Evolutionary conservation across 2,329 filamentous ascomycete species (phyloP).

Genomic region (Endoconidiophora polonica): DNA sequence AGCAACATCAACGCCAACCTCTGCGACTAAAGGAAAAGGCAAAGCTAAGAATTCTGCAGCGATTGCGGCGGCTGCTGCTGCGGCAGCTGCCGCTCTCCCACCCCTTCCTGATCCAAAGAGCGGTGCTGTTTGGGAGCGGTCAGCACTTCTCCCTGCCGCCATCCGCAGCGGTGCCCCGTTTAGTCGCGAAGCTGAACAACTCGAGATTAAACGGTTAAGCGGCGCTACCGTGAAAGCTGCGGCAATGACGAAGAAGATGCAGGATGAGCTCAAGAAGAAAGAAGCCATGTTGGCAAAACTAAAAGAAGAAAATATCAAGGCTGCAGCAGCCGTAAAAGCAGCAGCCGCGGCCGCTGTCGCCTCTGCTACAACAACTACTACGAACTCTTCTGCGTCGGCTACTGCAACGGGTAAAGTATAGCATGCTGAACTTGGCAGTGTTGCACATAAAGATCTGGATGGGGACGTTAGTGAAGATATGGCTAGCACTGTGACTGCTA

Average conservation of each 20-base stretch:
- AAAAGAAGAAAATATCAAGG: slow-evolving; percentile 40
- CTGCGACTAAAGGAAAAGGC: slow-evolving; percentile 38
- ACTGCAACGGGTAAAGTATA: slow-evolving; percentile 9
- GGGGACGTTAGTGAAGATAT: neutral
- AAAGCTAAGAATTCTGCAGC: slow-evolving; percentile 27
- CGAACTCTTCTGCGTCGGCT: neutral
- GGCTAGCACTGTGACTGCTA: neutral
- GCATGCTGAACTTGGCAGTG: neutral
- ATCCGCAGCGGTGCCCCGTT: slow-evolving; percentile 56
- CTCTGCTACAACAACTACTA: no score
- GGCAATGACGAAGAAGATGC: slow-evolving; percentile 41
- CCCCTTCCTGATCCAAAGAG: slow-evolving; percentile 23
- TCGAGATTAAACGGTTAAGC: slow-evolving; percentile 42
- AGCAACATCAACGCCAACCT: neutral
- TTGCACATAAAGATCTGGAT: neutral
- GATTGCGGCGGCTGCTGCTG: slow-evolving; percentile 17
- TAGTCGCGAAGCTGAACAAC: slow-evolving; percentile 50
- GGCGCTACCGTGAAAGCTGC: slow-evolving; percentile 49
- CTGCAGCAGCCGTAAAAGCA: slow-evolving; percentile 18
- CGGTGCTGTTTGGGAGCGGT: slow-evolving; percentile 45
- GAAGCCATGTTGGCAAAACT: slow-evolving; percentile 43
- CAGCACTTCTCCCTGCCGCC: slow-evolving; percentile 56
- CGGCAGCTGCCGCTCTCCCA: slow-evolving; percentile 19
- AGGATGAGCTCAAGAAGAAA: slow-evolving; percentile 45
- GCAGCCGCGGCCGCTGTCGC: slow-evolving; percentile 15